A percentile compares a stretch with the other conserved stretches of the same genome.
Conservation (phyloP, 192 early-diverging fungal species). For the Phycomyces nitens region DNA sequence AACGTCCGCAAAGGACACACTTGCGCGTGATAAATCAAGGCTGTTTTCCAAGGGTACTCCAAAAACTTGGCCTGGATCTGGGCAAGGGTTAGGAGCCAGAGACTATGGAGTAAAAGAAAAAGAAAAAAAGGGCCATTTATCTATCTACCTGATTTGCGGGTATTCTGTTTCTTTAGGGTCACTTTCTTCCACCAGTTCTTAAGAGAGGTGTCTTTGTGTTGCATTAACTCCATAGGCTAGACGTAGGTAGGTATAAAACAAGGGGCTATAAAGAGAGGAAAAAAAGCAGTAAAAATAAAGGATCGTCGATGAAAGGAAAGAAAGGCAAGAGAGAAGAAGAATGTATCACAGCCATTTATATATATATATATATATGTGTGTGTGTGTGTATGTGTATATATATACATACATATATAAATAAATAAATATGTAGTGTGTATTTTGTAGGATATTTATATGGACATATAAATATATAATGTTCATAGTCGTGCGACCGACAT, state of each 20-base stretch:
- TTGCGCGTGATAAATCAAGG: constrained; percentile 17
- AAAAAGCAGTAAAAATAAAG: neutral
- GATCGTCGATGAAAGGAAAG: too few species aligned
- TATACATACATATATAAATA: too few species aligned
- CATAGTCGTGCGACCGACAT: too few species aligned
- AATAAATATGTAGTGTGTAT: too few species aligned
- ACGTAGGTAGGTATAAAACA: neutral
- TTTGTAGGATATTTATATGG: too few species aligned
- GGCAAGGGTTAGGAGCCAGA: constrained; percentile 1
- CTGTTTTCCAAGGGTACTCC: constrained; percentile 28
- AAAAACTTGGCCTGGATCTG: constrained; percentile 26
- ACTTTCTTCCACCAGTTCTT: constrained; percentile 2
- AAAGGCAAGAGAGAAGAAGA: too few species aligned
- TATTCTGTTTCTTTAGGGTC: neutral
- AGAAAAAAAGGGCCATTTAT: too few species aligned
- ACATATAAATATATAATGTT: too few species aligned
- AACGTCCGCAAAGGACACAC: constrained; percentile 26
- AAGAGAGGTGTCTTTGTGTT: neutral
- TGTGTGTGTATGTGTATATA: too few species aligned
- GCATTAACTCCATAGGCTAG: too few species aligned
- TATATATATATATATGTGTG: too few species aligned
- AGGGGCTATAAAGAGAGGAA: neutral
- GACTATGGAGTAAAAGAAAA: neutral
- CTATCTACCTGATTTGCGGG: neutral
- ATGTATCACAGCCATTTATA: too few species aligned